These are phyloP conservation scores for Baeospora myosura DNA, from an alignment of 1,284 basidiomycete species.

Conservation along the genomic window DNA sequence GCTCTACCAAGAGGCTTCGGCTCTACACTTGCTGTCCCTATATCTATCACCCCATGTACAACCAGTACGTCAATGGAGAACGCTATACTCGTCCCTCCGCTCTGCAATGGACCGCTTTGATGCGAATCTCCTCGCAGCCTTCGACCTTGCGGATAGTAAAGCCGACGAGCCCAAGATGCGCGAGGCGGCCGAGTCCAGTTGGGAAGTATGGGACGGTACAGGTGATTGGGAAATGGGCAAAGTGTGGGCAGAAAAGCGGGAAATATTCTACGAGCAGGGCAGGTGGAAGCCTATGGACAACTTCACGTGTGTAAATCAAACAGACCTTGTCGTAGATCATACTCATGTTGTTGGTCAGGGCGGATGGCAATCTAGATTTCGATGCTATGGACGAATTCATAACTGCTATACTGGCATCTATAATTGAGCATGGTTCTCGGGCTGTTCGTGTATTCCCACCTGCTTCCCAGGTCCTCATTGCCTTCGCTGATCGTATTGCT, in stretches of 20 bases:
- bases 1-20: conserved; percentile 48
- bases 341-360: conserved; percentile 22
- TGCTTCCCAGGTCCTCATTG: conserved; percentile 61
- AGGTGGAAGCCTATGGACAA: conserved; percentile 79
- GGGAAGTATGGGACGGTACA: conserved; percentile 65
- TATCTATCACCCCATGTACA: conserved; percentile 66
- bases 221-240: conserved; percentile 84
- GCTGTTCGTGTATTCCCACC: conserved; percentile 85
- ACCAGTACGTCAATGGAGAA: conserved; percentile 62
- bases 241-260: conserved; percentile 89
- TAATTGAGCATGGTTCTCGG: conserved; percentile 70
- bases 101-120: conserved; percentile 84
- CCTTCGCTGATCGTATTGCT: conserved; percentile 72
- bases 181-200: conserved; percentile 73
- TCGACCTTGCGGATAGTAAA: conserved; percentile 73
- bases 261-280: conserved; percentile 85
- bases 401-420: conserved; percentile 52
- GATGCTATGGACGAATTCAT: conserved; percentile 93
- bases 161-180: conserved; percentile 70
- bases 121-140: conserved; percentile 72
- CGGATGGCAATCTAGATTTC: conserved; percentile 65
- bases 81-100: conserved; percentile 60
- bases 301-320: conserved; percentile 57
- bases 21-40: conserved; percentile 60
- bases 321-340: conserved; percentile 5